These are phyloP conservation scores for Epichloe amarillans DNA, from an alignment of 2,329 filamentous ascomycete species.

Conservation along the genomic window DNA sequence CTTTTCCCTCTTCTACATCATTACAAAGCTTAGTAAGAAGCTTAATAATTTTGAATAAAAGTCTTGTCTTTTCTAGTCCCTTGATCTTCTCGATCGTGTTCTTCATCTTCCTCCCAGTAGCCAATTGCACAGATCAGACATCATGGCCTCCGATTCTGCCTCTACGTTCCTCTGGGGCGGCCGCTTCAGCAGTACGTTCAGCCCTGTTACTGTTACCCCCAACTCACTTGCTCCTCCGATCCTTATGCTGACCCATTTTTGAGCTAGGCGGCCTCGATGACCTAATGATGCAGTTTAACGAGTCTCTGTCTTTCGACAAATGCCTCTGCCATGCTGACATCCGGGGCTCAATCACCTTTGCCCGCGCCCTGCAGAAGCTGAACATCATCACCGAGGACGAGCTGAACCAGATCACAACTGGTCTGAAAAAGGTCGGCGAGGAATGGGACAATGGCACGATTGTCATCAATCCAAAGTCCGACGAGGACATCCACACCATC, in stretches of 20 bases:
- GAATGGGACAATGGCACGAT: constrained; percentile 18
- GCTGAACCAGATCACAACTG: background rate
- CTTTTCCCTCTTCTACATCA: too few species aligned
- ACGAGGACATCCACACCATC: constrained; percentile 33
- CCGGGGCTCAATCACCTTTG: constrained; percentile 50
- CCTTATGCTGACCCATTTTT: background rate
- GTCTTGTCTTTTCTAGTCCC: too few species aligned
- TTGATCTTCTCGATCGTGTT: too few species aligned
- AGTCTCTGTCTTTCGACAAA: constrained; percentile 53
- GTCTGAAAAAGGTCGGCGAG: background rate
- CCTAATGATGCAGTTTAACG: constrained; percentile 37
- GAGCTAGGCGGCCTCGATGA: constrained; percentile 7
- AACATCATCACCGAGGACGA: constrained; percentile 39
- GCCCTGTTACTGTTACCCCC: background rate
- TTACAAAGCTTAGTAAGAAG: too few species aligned
- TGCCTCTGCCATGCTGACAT: constrained; percentile 54
- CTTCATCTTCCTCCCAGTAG: too few species aligned
- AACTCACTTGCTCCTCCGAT: too few species aligned
- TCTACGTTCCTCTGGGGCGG: constrained; percentile 1
- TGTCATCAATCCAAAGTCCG: constrained; percentile 12
- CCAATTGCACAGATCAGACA: background rate
- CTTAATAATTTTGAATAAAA: too few species aligned
- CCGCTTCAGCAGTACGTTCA: constrained; percentile 1
- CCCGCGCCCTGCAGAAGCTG: constrained; percentile 47
- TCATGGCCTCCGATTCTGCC: background rate